Percentiles rank a stretch among this genome's conserved stretches.
phyloP scores from a whole-genome alignment of 371 early-diverging fungal genomes.

The Neoconidiobolus thromboides region DNA sequence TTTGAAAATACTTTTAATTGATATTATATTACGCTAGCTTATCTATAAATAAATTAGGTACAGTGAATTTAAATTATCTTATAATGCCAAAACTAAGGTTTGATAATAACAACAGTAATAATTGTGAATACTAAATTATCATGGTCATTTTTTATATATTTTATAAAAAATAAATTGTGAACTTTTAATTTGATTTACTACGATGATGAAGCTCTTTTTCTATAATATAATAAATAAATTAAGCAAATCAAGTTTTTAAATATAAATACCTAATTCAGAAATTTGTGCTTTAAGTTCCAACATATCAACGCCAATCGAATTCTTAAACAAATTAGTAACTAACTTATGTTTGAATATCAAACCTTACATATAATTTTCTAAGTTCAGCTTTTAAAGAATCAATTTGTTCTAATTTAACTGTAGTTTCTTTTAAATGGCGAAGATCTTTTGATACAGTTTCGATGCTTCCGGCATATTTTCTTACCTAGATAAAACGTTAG shows the following conservation, averaged over 20 bases:
- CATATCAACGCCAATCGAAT: neutral
- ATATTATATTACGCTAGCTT: too few relatives aligned
- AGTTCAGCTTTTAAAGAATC: slow-evolving; percentile 36
- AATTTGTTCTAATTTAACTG: slow-evolving; percentile 46
- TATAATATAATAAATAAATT: neutral
- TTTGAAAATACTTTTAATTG: too few relatives aligned
- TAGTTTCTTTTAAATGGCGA: slow-evolving; percentile 25
- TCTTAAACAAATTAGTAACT: neutral
- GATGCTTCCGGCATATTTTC: slow-evolving; percentile 55
- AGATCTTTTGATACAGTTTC: slow-evolving; percentile 47
- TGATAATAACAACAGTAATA: too few relatives aligned
- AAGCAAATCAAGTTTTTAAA: neutral
- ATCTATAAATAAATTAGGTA: too few relatives aligned
- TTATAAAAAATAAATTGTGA: too few relatives aligned
- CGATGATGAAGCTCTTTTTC: slow-evolving; percentile 1
- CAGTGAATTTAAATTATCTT: too few relatives aligned
- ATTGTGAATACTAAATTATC: too few relatives aligned
- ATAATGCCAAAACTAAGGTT: too few relatives aligned
- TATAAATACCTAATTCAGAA: neutral
- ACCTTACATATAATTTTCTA: slow-evolving; percentile 36
- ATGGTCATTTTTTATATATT: too few relatives aligned
- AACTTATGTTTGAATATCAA: neutral
- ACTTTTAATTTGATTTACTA: neutral
- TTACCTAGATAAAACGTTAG: slow-evolving; percentile 21
- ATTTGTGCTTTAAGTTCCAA: neutral